Conservation (phyloP, 345 rosid genomes). For the Carallia brachiata region DNA sequence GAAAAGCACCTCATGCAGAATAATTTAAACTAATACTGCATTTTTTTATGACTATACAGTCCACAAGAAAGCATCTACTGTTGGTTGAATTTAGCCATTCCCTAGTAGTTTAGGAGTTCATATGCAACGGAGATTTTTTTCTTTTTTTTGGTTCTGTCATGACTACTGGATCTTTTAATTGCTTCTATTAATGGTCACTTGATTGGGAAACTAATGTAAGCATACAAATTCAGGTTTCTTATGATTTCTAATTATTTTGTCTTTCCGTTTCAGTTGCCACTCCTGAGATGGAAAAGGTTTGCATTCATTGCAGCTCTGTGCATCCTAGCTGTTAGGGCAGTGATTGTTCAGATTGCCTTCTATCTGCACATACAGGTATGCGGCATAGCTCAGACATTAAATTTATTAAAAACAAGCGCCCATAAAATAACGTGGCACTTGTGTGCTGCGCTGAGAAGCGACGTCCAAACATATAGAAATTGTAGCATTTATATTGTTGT, state of each 20-base stretch:
- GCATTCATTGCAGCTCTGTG: conserved; percentile 95
- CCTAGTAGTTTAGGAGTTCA: neutral
- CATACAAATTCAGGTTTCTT: neutral
- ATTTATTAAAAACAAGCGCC: neutral
- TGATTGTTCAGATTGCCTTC: conserved; percentile 88
- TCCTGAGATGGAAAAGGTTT: conserved; percentile 90
- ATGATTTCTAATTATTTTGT: conserved; percentile 6
- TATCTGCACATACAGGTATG: conserved; percentile 85
- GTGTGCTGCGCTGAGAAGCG: too few species aligned
- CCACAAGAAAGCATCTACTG: neutral
- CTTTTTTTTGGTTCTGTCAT: neutral
- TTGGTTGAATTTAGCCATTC: neutral
- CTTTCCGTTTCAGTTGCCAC: conserved; percentile 59
- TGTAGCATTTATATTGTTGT: too few species aligned
- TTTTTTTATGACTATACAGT: neutral
- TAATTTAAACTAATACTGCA: neutral
- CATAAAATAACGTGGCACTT: too few species aligned
- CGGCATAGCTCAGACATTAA: neutral
- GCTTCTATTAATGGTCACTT: neutral
- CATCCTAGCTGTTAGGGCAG: conserved; percentile 90
- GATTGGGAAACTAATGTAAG: neutral
- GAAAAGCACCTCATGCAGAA: neutral
- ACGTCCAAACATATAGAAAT: too few species aligned
- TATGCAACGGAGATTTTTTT: neutral
- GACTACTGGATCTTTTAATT: neutral